Evolutionary conservation across 108 stramenopile genomes (phyloP).

Genomic region (Thalassiosira profunda): DNA sequence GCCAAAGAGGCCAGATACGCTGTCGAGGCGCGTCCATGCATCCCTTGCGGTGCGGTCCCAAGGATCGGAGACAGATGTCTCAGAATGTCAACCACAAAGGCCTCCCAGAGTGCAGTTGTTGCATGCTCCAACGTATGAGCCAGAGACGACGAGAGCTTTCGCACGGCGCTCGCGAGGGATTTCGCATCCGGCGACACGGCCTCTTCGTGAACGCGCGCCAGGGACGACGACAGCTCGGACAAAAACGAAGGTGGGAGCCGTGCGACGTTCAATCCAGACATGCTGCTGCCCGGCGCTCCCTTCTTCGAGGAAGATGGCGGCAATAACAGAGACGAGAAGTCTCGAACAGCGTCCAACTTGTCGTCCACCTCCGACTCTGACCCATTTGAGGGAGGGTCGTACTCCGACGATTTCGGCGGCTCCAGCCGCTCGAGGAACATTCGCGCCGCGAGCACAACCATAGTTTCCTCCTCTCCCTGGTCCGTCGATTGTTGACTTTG

Average conservation of each 20-base stretch:
- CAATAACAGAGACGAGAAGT: slow-evolving; percentile 58
- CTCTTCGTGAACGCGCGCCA: slow-evolving; percentile 47
- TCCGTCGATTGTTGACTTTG: slow-evolving; percentile 16
- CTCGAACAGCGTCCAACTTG: slow-evolving; percentile 69
- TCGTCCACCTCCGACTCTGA: slow-evolving; percentile 59
- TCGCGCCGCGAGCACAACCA: slow-evolving; percentile 59
- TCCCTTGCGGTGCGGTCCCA: slow-evolving; percentile 52
- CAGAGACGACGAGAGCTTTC: slow-evolving; percentile 63
- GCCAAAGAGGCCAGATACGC: slow-evolving; percentile 82
- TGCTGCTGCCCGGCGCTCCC: background rate
- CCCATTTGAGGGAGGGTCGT: slow-evolving; percentile 42
- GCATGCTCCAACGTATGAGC: slow-evolving; percentile 53
- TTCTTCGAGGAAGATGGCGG: background rate
- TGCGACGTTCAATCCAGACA: slow-evolving; percentile 25
- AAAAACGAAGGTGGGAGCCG: no score
- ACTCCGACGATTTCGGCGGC: slow-evolving; percentile 42
- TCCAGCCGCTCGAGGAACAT: slow-evolving; percentile 77
- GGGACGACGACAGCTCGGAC: slow-evolving; percentile 35
- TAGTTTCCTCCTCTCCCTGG: slow-evolving; percentile 46
- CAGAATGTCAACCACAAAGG: slow-evolving; percentile 61
- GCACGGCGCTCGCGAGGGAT: slow-evolving; percentile 58
- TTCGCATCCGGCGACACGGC: slow-evolving; percentile 44
- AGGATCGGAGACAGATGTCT: slow-evolving; percentile 43
- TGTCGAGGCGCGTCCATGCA: slow-evolving; percentile 64
- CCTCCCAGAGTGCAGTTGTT: slow-evolving; percentile 48